Conservation (phyloP, 2,329 filamentous ascomycete genomes). For the Chrysoporthe puriensis region DNA sequence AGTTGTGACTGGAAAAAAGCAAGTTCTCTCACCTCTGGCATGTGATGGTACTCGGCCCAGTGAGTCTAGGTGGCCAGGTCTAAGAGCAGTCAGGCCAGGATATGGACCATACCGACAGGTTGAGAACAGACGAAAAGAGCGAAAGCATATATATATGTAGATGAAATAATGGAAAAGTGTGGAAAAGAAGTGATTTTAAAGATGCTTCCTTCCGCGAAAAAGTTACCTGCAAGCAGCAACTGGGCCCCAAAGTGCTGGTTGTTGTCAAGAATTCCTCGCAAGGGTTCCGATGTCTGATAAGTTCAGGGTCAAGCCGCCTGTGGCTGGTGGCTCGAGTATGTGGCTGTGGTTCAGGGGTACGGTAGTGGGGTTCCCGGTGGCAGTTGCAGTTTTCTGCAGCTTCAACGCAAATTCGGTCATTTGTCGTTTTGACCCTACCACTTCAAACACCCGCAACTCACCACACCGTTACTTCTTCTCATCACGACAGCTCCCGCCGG, state of each 20-base stretch:
- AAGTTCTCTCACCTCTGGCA: conserved; percentile 4
- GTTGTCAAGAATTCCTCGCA: conserved; percentile 1
- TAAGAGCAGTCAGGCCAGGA: neutral
- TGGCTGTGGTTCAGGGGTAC: conserved; percentile 6
- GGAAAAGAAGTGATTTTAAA: conserved; percentile 4
- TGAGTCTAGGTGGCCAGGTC: neutral
- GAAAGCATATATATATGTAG: conserved; percentile 5
- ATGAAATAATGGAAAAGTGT: neutral
- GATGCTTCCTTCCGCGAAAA: neutral
- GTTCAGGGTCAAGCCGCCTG: conserved; percentile 7
- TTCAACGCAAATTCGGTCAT: conserved; percentile 6
- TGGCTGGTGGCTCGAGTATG: conserved; percentile 1
- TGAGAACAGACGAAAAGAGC: neutral
- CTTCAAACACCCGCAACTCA: conserved; percentile 6
- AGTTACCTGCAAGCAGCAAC: neutral
- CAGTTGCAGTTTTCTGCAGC: conserved; percentile 16
- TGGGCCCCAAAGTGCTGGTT: neutral
- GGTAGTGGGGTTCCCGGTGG: neutral
- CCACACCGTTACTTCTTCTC: neutral
- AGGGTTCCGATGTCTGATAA: neutral
- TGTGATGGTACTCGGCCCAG: conserved; percentile 1
- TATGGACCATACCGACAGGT: neutral
- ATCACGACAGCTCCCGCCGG: conserved; percentile 3
- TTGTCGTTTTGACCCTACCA: neutral
- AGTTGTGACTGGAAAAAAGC: neutral